Evolutionary conservation across 257 asterid species (phyloP), one percentile per base, ranked within the genome.

Genomic region (Primulina tabacum): DNA sequence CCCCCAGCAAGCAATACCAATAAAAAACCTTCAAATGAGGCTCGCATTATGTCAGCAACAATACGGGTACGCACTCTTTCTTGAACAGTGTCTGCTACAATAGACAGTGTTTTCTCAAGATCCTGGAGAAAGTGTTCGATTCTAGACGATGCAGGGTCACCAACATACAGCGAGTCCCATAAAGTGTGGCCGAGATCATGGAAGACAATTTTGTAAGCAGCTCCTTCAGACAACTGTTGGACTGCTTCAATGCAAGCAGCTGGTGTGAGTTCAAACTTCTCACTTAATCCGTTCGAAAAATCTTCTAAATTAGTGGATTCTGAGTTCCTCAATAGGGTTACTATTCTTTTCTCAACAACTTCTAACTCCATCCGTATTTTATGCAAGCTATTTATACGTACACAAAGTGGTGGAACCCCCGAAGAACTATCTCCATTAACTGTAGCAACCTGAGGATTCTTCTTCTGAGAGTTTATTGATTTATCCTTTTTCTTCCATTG

Each of bases 1-100:
- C 99, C 97, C 43, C 99, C 97, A 62, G 96, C 99, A 53, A 94
- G 92, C 81, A 94, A 78, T 35, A 94, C 97, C 75, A 91, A 71
- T 65, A 86, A 71, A 73, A 94, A 88, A 16, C 96, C 99, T 34
- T 91, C 97, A 63, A 89, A 78, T 6, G 97, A 89, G 58, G 99
- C 99, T 75, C 89, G 79, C 97, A 94, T 91, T 61, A 94, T 53
- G 67, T 91, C 97, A 0, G 93, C 97, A 58, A 94, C 77, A 18
- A 91, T 81, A 7, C 93, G 95, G 0, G 92, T 86, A 16, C 89
- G 90, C 17, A 91, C 96, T 65, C 92, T 80, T 57, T 86, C 97
- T n/a, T 79, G 83, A 32, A 94, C 84, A 1, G 92, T 85, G 75
- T 91, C 95, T 4, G 97, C 81, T 38, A 91, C 86, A 62, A 84